A percentile compares a stretch with the other conserved stretches of the same genome.
phyloP scores from a whole-genome alignment of 257 asterid genomes.

The Nicotiana tabacum region DNA sequence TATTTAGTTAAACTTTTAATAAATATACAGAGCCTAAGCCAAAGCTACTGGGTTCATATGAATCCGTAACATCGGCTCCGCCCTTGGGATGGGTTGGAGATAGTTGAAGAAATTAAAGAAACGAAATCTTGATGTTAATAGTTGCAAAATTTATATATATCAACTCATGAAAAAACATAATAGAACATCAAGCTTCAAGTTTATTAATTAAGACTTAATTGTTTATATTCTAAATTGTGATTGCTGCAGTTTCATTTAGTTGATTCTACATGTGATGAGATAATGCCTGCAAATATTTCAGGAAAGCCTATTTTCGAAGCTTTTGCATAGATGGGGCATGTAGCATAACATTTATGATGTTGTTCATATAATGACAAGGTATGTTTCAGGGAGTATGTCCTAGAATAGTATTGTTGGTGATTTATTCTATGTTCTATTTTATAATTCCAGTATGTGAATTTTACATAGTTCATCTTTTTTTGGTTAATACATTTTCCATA shows the following conservation, averaged over 20 bases:
- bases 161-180: too few species aligned
- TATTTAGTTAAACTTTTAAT: too few species aligned
- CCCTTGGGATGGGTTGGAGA: too few species aligned
- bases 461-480: not conserved
- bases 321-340: not conserved
- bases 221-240: not conserved
- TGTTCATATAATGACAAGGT: constrained; percentile 90
- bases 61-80: too few species aligned
- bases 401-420: not conserved
- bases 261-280: not conserved
- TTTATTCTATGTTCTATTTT: not conserved
- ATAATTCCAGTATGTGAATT: not conserved
- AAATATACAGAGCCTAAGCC: too few species aligned
- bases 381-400: constrained; percentile 14
- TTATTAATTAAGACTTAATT: too few species aligned
- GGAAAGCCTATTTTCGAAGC: constrained; percentile 59
- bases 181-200: too few species aligned
- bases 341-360: constrained; percentile 71
- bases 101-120: too few species aligned
- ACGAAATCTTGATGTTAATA: too few species aligned
- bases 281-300: constrained; percentile 20
- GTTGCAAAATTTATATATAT: too few species aligned
- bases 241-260: not conserved
- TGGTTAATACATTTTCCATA: not conserved
- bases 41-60: too few species aligned